Evolutionary conservation across 805 yeast genomes (phyloP).

Genomic region (Wickerhamomyces canadensis): DNA sequence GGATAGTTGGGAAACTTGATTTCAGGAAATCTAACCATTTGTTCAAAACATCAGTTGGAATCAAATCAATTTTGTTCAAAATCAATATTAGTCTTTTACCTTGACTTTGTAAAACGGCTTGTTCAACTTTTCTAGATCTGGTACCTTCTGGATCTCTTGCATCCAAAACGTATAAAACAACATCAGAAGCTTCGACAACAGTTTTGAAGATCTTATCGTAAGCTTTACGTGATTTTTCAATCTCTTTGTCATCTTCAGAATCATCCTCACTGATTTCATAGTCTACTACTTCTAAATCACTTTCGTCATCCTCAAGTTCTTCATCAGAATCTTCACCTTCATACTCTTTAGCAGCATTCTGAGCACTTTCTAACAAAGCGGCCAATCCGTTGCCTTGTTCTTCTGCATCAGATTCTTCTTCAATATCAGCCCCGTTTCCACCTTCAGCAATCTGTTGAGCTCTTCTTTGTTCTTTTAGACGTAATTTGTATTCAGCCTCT

Average conservation of each 20-base stretch:
- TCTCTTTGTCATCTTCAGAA: slow-evolving; percentile 40
- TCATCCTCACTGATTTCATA: slow-evolving; percentile 43
- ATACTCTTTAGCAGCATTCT: slow-evolving; percentile 74
- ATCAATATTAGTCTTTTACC: slow-evolving; percentile 81
- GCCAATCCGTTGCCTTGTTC: slow-evolving; percentile 55
- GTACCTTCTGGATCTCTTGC: slow-evolving; percentile 97
- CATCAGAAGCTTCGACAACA: slow-evolving; percentile 90
- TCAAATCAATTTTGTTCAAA: slow-evolving; percentile 86
- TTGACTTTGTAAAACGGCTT: slow-evolving; percentile 74
- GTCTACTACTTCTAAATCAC: slow-evolving; percentile 44
- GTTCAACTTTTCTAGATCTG: slow-evolving; percentile 86
- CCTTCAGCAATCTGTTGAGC: slow-evolving; percentile 34
- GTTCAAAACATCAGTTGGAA: slow-evolving; percentile 78
- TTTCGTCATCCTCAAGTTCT: slow-evolving; percentile 38
- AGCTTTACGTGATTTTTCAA: slow-evolving; percentile 79
- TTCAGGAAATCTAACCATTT: slow-evolving; percentile 80
- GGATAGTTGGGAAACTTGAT: slow-evolving; percentile 85
- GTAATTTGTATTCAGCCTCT: slow-evolving; percentile 49
- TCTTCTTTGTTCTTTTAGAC: slow-evolving; percentile 43
- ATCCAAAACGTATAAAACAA: slow-evolving; percentile 86
- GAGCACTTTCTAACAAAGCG: slow-evolving; percentile 87
- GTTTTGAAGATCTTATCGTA: slow-evolving; percentile 91
- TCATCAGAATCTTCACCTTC: slow-evolving; percentile 46
- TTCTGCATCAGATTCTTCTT: slow-evolving; percentile 35
- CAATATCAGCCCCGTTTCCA: slow-evolving; percentile 31